Percentiles rank a stretch among this genome's conserved stretches.
These are phyloP conservation scores for Teratosphaeria epicoccoides DNA, from an alignment of 2,329 filamentous ascomycete species.

Conservation along the genomic window DNA sequence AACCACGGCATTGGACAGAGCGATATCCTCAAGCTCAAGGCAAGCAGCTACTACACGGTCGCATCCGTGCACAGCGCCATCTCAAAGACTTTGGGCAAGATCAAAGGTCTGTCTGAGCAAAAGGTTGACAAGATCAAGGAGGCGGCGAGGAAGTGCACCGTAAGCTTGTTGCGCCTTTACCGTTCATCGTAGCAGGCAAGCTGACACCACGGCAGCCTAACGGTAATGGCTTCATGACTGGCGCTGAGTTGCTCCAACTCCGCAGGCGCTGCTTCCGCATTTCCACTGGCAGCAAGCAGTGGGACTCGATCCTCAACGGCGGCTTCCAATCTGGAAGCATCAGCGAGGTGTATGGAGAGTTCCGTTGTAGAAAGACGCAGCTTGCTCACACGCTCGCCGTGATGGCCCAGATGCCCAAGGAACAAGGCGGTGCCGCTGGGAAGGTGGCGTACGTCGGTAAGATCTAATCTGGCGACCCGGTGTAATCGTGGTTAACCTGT, in stretches of 20 bases:
- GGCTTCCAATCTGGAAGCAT: constrained; percentile 63
- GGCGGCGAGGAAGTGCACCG: constrained; percentile 51
- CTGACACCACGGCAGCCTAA: constrained; percentile 36
- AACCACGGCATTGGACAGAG: constrained; percentile 55
- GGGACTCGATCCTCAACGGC: constrained; percentile 52
- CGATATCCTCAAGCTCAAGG: constrained; percentile 56
- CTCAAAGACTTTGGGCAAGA: constrained; percentile 50
- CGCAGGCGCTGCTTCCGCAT: constrained; percentile 55
- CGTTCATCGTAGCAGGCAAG: background rate
- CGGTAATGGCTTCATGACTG: constrained; percentile 53
- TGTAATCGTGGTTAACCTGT: background rate
- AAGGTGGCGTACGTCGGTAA: constrained; percentile 58
- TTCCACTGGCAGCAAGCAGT: constrained; percentile 59
- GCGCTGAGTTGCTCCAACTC: constrained; percentile 52
- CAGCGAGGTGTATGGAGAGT: constrained; percentile 53
- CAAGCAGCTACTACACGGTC: constrained; percentile 53
- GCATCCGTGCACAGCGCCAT: constrained; percentile 51
- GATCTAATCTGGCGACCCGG: constrained; percentile 1
- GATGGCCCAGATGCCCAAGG: constrained; percentile 44
- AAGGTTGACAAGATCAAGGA: constrained; percentile 65
- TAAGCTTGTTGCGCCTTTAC: constrained; percentile 21
- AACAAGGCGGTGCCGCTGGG: constrained; percentile 56
- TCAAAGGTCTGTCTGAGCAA: constrained; percentile 59
- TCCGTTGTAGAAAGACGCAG: constrained; percentile 59
- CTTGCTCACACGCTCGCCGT: constrained; percentile 60